A percentile compares a stretch with the other conserved stretches of the same genome.
Evolutionary conservation across 2,329 filamentous ascomycete genomes (phyloP).

Genomic region (Ascochyta rabiei): DNA sequence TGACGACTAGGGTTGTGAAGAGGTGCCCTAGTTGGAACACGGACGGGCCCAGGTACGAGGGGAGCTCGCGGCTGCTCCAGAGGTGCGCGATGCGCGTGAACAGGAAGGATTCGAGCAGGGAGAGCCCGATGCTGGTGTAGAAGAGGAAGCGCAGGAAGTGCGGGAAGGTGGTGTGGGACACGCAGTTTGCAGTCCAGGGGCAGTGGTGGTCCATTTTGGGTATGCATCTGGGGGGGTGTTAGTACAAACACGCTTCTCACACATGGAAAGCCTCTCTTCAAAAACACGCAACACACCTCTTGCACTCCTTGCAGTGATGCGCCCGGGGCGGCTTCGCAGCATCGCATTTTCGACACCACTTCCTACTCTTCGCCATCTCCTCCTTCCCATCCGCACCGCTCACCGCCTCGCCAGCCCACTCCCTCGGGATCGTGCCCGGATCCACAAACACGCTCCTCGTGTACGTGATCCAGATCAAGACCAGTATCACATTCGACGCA

Average conservation of each 20-base stretch:
- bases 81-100: slow-evolving; percentile 63
- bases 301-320: slow-evolving; percentile 81
- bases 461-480: slow-evolving; percentile 73
- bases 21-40: slow-evolving; percentile 65
- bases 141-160: slow-evolving; percentile 81
- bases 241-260: neutral
- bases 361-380: slow-evolving; percentile 38
- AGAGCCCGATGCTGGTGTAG: slow-evolving; percentile 69
- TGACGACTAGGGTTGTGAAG: slow-evolving; percentile 64
- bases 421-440: slow-evolving; percentile 60
- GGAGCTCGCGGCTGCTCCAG: slow-evolving; percentile 70
- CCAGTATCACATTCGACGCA: slow-evolving; percentile 70
- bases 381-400: slow-evolving; percentile 5
- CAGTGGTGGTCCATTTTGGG: slow-evolving; percentile 88
- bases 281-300: slow-evolving; percentile 51
- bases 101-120: slow-evolving; percentile 67
- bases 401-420: slow-evolving; percentile 22
- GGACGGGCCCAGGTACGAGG: slow-evolving; percentile 73
- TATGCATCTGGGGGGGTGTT: slow-evolving; percentile 61
- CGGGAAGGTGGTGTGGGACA: slow-evolving; percentile 80
- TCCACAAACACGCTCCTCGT: slow-evolving; percentile 66
- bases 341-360: slow-evolving; percentile 79
- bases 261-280: neutral
- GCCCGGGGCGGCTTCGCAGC: slow-evolving; percentile 76
- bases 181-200: slow-evolving; percentile 83